Evolutionary conservation across 768 basidiomycete species (phyloP).

Genomic region (Hygrocybe punicea): DNA sequence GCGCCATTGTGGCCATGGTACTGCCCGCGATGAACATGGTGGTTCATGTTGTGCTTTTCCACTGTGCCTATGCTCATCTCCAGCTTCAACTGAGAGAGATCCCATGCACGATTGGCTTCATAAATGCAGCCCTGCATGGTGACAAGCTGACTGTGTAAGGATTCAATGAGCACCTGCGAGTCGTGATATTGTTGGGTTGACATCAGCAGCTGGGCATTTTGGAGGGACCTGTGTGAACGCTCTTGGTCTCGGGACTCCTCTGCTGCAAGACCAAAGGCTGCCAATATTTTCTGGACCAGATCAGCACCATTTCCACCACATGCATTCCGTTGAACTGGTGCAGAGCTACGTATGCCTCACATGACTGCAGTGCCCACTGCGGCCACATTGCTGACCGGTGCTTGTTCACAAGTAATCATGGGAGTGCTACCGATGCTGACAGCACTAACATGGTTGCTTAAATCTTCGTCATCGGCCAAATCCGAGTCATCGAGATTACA

Average conservation of each 20-base stretch:
- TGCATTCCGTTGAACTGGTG: no score
- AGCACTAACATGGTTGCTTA: neutral
- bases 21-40: neutral
- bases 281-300: no score
- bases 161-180: neutral
- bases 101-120: neutral
- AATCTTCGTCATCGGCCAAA: conserved; percentile 3
- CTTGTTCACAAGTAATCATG: no score
- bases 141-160: neutral
- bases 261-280: no score
- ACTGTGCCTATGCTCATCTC: neutral
- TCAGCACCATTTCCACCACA: no score
- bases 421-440: no score
- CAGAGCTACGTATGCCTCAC: no score
- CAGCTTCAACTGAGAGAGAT: neutral
- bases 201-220: neutral
- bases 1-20: neutral
- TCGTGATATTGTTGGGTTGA: neutral
- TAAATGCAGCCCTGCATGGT: neutral
- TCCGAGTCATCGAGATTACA: conserved; percentile 15
- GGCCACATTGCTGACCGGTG: no score
- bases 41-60: neutral
- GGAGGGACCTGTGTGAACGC: neutral
- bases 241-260: neutral
- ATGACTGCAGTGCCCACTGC: no score